A percentile compares a stretch with the other conserved stretches of the same genome.
These are phyloP conservation scores for Aspergillus udagawae DNA, from an alignment of 2,329 filamentous ascomycete genomes.

Conservation along the genomic window DNA sequence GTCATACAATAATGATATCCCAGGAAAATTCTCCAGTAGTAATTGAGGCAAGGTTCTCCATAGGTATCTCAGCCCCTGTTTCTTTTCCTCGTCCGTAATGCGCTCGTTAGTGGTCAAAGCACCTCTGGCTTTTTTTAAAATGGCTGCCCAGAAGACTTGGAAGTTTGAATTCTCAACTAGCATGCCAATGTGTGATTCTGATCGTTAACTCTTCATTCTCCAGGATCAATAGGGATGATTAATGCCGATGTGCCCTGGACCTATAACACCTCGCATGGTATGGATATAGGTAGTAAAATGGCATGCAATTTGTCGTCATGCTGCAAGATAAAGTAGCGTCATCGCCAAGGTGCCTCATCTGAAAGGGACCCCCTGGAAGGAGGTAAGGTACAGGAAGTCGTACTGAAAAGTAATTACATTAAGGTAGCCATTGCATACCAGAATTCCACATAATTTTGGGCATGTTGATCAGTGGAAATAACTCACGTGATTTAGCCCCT, in stretches of 20 bases:
- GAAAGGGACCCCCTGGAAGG: background rate
- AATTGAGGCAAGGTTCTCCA: background rate
- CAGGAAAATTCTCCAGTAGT: no score
- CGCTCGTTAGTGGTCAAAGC: background rate
- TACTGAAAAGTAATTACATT: background rate
- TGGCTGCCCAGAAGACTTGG: background rate
- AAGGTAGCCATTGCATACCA: background rate
- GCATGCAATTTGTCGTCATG: background rate
- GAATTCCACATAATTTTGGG: background rate
- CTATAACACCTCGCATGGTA: background rate
- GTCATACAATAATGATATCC: background rate
- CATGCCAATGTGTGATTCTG: background rate
- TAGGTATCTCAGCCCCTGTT: background rate
- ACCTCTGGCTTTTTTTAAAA: background rate
- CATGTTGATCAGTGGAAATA: background rate
- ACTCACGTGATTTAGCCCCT: background rate
- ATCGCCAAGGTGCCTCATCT: background rate
- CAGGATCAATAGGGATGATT: background rate
- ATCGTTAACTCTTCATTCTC: background rate
- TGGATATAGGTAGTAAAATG: background rate
- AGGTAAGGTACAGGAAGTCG: background rate
- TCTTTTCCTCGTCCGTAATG: background rate
- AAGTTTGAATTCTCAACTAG: background rate
- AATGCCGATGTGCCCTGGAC: background rate
- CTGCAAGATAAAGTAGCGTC: background rate